A percentile compares a stretch with the other conserved stretches of the same genome.
Conservation (phyloP, 495 filamentous ascomycete genomes). For the Elasticomyces elasticus region DNA sequence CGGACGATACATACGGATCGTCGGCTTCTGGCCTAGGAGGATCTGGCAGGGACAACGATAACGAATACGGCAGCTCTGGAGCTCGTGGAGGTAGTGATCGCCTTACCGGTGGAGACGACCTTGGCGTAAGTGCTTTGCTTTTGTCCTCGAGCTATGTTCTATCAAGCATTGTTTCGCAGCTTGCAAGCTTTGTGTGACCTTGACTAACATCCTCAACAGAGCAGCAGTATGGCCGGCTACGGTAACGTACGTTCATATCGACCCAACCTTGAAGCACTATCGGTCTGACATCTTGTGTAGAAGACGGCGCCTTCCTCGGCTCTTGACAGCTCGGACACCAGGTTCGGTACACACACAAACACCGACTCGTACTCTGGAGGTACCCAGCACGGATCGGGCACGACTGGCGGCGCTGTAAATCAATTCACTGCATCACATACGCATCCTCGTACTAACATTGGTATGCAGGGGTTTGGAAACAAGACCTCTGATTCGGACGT, state of each 20-base stretch:
- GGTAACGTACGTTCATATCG: not conserved
- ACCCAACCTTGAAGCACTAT: too few species aligned
- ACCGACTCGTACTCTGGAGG: too few species aligned
- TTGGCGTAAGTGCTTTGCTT: conserved; percentile 8
- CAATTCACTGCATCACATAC: too few species aligned
- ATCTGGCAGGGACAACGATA: not conserved
- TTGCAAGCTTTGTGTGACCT: not conserved
- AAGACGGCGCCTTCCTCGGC: not conserved
- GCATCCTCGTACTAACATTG: not conserved
- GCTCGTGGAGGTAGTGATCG: not conserved
- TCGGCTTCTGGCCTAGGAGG: not conserved
- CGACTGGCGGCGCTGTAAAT: too few species aligned
- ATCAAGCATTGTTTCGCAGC: not conserved
- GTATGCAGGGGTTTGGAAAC: not conserved
- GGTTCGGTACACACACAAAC: not conserved
- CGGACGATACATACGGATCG: conserved; percentile 1
- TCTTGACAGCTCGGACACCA: not conserved
- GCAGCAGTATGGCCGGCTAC: not conserved
- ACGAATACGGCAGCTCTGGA: conserved; percentile 1
- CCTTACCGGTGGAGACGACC: not conserved
- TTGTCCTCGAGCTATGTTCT: too few species aligned
- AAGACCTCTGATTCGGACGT: not conserved
- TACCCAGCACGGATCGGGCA: too few species aligned
- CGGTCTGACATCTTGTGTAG: too few species aligned
- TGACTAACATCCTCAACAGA: not conserved